These are phyloP conservation scores for Rickenella mellea DNA, from an alignment of 768 basidiomycete species.

Conservation along the genomic window DNA sequence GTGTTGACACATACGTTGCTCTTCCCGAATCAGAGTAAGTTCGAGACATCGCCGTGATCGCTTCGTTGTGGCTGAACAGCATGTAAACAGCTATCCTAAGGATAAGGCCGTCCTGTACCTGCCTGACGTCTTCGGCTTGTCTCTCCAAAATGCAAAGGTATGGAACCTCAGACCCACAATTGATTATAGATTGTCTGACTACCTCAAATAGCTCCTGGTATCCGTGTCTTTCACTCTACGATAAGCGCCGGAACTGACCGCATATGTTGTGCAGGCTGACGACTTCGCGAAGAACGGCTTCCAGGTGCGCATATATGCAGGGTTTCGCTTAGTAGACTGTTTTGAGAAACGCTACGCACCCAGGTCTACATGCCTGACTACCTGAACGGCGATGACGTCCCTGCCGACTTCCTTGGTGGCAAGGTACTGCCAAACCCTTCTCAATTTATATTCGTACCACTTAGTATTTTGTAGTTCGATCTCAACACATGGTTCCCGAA, in stretches of 20 bases:
- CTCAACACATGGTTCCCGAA: slow-evolving; percentile 30
- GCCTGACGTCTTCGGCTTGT: slow-evolving; percentile 43
- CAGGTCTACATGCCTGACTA: slow-evolving; percentile 25
- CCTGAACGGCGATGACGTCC: slow-evolving; percentile 24
- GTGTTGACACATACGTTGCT: slow-evolving; percentile 42
- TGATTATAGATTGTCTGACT: neutral
- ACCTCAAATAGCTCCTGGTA: slow-evolving; percentile 15
- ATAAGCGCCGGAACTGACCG: neutral
- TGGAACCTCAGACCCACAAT: slow-evolving; percentile 4
- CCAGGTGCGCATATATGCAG: slow-evolving; percentile 12
- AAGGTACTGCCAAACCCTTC: neutral
- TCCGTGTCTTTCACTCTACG: neutral
- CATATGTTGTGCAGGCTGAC: slow-evolving; percentile 10
- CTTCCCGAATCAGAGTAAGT: slow-evolving; percentile 27
- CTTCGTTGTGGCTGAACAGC: neutral
- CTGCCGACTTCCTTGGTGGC: slow-evolving; percentile 10
- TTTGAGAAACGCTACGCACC: slow-evolving; percentile 15
- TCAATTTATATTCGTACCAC: neutral
- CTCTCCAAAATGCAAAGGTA: slow-evolving; percentile 35
- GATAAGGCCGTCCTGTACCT: slow-evolving; percentile 49
- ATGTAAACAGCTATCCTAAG: slow-evolving; percentile 34
- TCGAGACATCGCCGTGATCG: slow-evolving; percentile 14
- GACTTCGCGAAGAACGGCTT: slow-evolving; percentile 31
- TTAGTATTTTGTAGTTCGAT: slow-evolving; percentile 22
- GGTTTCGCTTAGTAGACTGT: slow-evolving; percentile 30